Evolutionary conservation across 441 rosid species (phyloP), one percentile per base, ranked within the genome.

Genomic region (Metrosideros polymorpha): DNA sequence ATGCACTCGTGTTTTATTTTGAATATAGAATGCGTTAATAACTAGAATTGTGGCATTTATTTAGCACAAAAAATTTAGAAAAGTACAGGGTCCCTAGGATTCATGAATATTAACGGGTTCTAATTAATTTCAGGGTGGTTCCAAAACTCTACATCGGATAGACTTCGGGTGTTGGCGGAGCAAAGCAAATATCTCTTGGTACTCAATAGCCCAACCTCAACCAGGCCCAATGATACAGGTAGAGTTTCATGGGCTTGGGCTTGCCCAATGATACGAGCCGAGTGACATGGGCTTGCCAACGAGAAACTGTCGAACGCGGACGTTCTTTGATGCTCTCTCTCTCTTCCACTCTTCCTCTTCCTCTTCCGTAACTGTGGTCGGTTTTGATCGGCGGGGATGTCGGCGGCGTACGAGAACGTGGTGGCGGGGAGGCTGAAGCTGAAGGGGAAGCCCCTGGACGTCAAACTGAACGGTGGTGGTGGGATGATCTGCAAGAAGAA

Each of bases 371-470:
- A 39, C 49, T 39, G 49, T 27, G n/a, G 79, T 22, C 5, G 49
- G 79, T 22, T 5, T 71, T 22, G 79, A 71, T 39, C 7, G 79
- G 79, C 49, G 47, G n/a, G 6, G 22, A 75, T 55, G 84, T 52
- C 75, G 83, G 29, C 76, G 18, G 87, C 83, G 43, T 85, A 85
- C 84, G 87, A 77, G 53, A 85, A 85, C 19, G 87, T 77, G 66
- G 87, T 54, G 71, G 54, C 82, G 17, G 84, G 87, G 49, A 85
- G 19, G 59, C 87, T 85, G 75, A 85, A 77, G 30, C 87, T 77
- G 22, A 85, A 85, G 84, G 84, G 84, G 66, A 77, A 7, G 66
- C 87, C 75, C 13, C 71, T 77, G 25, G 43, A 76, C 53, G 84
- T 77, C 13, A 85, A 55, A 55, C 54, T 39, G 3, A 3, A 39